Base-by-base conservation (phyloP, 257 asterid species). In the Rhazya stricta region DNA sequence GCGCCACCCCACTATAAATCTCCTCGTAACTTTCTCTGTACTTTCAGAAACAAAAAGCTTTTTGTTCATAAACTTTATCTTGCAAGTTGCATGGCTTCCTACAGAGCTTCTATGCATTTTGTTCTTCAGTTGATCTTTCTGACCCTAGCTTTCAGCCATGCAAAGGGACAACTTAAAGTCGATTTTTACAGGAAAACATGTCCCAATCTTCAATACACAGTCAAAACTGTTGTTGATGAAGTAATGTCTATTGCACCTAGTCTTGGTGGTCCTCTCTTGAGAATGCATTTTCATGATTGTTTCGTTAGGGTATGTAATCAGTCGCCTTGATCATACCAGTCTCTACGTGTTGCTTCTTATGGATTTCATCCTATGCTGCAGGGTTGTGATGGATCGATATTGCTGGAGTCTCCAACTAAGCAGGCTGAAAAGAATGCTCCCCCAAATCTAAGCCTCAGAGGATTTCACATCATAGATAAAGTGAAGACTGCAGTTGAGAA, bases 371-470 rank as follows among this genome's bases (percentile, higher is more conserved):
- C 3, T 74, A 5, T 8, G 19, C 0, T 65, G 41, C 71, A 82
- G 89, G 91, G 91, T 21, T 87, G 91, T n/a, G 91, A 87, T 45
- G 91, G 80, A 9, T 87, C 91, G 9, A 72, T 85, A 27, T 73
- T 85, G 12, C 74, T 87, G 77, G 76, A 87, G 72, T 81, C 83
- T 25, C 78, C 79, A 1, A 73, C 74, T 16, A 79, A 80, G 6
- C 82, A 79, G 80, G 77, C 90, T 4, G 90, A 88, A 71, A 88
- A 82, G 65, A 69, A 85, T 56, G 72, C 87, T 27, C 1, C 67
- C 4, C 92, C 92, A 9, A 88, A 88, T 61, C 67, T 78, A 65
- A 84, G 85, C 73, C 80, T 88, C 0, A 78, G 85, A 69, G 92
- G 92, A 63, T 88, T 66, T 43, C 80, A 80, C 30, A 58, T 84